Percentiles rank a stretch among this genome's conserved stretches.
Evolutionary conservation across 257 asterid genomes (phyloP).

Genomic region (Fraxinus quadrangulata): DNA sequence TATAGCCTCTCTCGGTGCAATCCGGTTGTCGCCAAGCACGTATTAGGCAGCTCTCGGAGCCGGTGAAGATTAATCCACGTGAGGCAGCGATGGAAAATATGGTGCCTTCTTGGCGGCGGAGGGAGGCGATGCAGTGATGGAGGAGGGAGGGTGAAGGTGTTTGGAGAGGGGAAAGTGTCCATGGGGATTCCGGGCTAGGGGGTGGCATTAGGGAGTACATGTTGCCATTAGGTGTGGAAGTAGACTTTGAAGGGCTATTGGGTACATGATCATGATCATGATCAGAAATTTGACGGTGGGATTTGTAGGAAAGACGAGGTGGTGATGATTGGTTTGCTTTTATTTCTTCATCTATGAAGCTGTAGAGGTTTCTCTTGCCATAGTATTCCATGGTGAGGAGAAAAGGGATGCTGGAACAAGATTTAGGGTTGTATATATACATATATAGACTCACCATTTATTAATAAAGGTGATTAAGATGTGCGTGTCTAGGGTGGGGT

Average conservation of each 20-base stretch:
- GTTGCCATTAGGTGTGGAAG: slow-evolving; percentile 38
- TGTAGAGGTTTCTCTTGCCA: slow-evolving; percentile 41
- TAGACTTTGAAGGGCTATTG: slow-evolving; percentile 63
- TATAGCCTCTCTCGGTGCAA: slow-evolving; percentile 69
- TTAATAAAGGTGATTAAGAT: too few relatives aligned
- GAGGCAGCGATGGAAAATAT: slow-evolving; percentile 65
- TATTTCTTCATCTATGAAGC: slow-evolving; percentile 36
- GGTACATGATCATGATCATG: slow-evolving; percentile 41
- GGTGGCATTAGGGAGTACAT: slow-evolving; percentile 51
- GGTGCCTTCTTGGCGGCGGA: slow-evolving; percentile 83
- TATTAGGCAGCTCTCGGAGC: slow-evolving; percentile 69
- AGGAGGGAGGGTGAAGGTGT: slow-evolving; percentile 81
- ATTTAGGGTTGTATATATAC: background rate
- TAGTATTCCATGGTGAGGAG: slow-evolving; percentile 47
- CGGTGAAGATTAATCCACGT: slow-evolving; percentile 72
- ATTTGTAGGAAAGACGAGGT: slow-evolving; percentile 44
- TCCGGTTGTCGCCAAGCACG: slow-evolving; percentile 92
- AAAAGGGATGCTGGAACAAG: background rate
- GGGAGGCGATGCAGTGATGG: slow-evolving; percentile 86
- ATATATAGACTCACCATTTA: background rate
- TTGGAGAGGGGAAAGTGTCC: slow-evolving; percentile 88
- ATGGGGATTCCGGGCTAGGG: slow-evolving; percentile 75
- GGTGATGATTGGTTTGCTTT: slow-evolving; percentile 38
- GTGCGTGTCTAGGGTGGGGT: too few relatives aligned
- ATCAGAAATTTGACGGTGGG: slow-evolving; percentile 38